Evolutionary conservation across 148 eudicot species (phyloP), one percentile per base, ranked within the genome.

Genomic region (Arbutus unedo): DNA sequence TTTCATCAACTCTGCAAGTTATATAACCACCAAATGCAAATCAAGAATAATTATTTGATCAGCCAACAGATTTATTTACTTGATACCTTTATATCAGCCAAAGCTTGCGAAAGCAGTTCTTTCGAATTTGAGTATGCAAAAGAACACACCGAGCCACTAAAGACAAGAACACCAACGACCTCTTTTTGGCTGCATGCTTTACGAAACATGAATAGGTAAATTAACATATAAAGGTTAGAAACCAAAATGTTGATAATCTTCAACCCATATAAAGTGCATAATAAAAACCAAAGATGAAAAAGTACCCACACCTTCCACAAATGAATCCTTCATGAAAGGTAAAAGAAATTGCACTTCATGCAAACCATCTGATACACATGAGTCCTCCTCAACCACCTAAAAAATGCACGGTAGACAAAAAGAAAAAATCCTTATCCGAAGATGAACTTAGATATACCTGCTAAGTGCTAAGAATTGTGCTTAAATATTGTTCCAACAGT

Each of bases 331-430:
- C 94, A 93, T 85, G 70, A 91, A 85, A 49, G 99, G 99, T 53
- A 94, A 78, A 82, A 96, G 93, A 88, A 96, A 88, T 88, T 96
- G 93, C 85, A 96, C 93, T 79, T 93, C 94, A 86, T 94, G 98
- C 83, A 87, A 74, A 66, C 87, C 89, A 85, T 90, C 91, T 74
- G 91, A 86, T 57, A 85, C 79, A 83, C 85, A 90, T 31, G 87
- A 91, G 77, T 87, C 91, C 79, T 91, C 92, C 78, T 90, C 91
- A 79, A 76, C 84, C 85, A 86, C 93, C 99, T 96, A 80, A 56
- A 71, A 82, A 3, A 76, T 45, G 64, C 23, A 62, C 11, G 38
- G 25, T 59, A 60, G 18, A 76, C n/a, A 77, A 9, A 13, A 23
- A 4, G 11, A 3, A 50, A 54, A 54, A 25, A 13, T 1, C 5